Evolutionary conservation across 495 filamentous ascomycete species (phyloP).

Genomic region (Astrothelium macrocarpum): DNA sequence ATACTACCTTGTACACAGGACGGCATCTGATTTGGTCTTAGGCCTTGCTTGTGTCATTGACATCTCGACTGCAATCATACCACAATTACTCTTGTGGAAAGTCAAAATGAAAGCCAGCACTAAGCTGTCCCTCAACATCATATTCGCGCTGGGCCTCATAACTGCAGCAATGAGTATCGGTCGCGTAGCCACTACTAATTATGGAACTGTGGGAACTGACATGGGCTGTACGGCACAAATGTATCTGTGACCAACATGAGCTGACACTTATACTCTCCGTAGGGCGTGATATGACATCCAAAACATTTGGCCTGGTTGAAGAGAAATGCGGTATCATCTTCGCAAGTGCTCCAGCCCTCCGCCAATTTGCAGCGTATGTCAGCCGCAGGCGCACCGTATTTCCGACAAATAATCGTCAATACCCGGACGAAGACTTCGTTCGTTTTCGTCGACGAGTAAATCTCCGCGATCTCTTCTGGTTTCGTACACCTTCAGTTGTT

Average conservation of each 20-base stretch:
- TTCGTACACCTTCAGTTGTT: neutral
- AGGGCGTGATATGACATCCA: conserved; percentile 3
- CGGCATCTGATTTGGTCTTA: neutral
- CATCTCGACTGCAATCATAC: conserved; percentile 4
- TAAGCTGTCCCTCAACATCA: neutral
- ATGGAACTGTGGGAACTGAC: neutral
- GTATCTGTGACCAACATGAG: neutral
- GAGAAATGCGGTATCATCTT: conserved; percentile 5
- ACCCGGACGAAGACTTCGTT: neutral
- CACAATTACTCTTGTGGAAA: neutral
- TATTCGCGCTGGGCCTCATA: neutral
- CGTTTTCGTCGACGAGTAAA: neutral
- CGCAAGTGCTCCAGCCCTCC: neutral
- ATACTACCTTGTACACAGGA: neutral
- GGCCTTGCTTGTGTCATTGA: conserved; percentile 1
- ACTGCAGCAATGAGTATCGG: conserved; percentile 4
- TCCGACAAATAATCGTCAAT: neutral
- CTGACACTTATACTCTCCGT: neutral
- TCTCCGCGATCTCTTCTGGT: neutral
- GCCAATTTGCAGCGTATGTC: neutral
- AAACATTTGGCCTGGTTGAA: conserved; percentile 1
- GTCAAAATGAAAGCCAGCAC: conserved; percentile 1
- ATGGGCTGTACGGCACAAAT: neutral
- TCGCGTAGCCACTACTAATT: neutral
- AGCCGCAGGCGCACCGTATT: neutral